phyloP scores from a whole-genome alignment of 805 yeast species.

The Saturnispora zaruensis region DNA sequence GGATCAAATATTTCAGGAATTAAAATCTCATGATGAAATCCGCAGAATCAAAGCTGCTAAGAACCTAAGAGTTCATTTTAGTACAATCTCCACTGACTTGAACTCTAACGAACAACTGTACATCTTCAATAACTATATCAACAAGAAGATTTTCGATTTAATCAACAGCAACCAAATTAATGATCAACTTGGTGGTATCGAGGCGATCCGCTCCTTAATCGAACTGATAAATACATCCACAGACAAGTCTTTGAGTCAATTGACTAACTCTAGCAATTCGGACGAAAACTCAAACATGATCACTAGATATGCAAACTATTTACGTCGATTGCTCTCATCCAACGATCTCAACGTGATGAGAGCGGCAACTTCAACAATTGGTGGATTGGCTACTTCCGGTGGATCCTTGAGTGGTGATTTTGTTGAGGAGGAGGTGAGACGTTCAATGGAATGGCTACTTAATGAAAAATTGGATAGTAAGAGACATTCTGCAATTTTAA shows the following conservation, averaged over 20 bases:
- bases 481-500: slow-evolving; percentile 84
- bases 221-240: slow-evolving; percentile 68
- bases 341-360: slow-evolving; percentile 80
- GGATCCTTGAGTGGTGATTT: slow-evolving; percentile 85
- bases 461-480: slow-evolving; percentile 79
- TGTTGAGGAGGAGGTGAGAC: slow-evolving; percentile 84
- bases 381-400: slow-evolving; percentile 82
- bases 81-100: slow-evolving; percentile 64
- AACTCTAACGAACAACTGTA: slow-evolving; percentile 73
- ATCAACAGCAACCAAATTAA: slow-evolving; percentile 64
- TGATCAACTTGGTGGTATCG: slow-evolving; percentile 81
- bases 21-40: slow-evolving; percentile 36
- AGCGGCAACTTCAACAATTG: slow-evolving; percentile 78
- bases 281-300: slow-evolving; percentile 84
- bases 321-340: slow-evolving; percentile 71
- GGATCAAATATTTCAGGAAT: slow-evolving; percentile 44
- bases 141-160: slow-evolving; percentile 78
- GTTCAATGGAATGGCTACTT: slow-evolving; percentile 85
- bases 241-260: slow-evolving; percentile 25
- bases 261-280: slow-evolving; percentile 27
- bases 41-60: slow-evolving; percentile 50
- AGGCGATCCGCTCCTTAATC: slow-evolving; percentile 82
- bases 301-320: slow-evolving; percentile 83
- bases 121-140: slow-evolving; percentile 74
- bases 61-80: slow-evolving; percentile 62